Evolutionary conservation across 805 yeast species (phyloP), one percentile per base, ranked within the genome.

Genomic region (Kluyveromyces siamensis): DNA sequence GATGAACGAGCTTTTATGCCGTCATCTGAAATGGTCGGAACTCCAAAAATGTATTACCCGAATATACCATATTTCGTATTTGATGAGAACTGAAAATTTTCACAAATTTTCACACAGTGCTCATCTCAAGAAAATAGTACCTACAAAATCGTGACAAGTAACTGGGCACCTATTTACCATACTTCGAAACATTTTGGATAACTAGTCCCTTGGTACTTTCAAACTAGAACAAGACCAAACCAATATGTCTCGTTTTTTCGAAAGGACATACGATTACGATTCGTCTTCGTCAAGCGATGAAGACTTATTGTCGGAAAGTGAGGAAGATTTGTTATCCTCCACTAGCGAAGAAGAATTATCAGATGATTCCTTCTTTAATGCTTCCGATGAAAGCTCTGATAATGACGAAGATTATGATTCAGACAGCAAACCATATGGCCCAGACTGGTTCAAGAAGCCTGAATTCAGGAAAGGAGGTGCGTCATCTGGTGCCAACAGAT

Each of bases 221-320:
- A 40, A n/a, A 37, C 17, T 36, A 38, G 27, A 39, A 37, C 41
- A 16, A 30, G 33, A 41, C 27, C 44, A 41, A 21, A n/a, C 16
- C n/a, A 67, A 48, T 53, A 89, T 89, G 96, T 88, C 98, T 59
- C 86, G 96, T 72, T 91, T 93, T 79, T 93, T 93, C 74, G 81
- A 81, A 48, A 70, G 80, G 44, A 68, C 71, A 50, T 70, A 72
- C 50, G 70, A 65, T 36, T 70, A 72, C 45, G 75, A 72, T 55
- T 68, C 72, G 48, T 74, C 69, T 46, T 65, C 69, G 49, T 71
- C 73, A 25, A 67, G 75, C 10, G 78, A 72, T 43, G 77, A 72
- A 54, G 76, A 71, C 50, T 61, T 71, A 48, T 60, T 71, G 30
- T 69, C 73, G 38, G 69, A 70, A 6, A 59, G 73, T 36, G 72